Evolutionary conservation across 106 monocot genomes (phyloP).

Genomic region (Platanthera zijinensis): DNA sequence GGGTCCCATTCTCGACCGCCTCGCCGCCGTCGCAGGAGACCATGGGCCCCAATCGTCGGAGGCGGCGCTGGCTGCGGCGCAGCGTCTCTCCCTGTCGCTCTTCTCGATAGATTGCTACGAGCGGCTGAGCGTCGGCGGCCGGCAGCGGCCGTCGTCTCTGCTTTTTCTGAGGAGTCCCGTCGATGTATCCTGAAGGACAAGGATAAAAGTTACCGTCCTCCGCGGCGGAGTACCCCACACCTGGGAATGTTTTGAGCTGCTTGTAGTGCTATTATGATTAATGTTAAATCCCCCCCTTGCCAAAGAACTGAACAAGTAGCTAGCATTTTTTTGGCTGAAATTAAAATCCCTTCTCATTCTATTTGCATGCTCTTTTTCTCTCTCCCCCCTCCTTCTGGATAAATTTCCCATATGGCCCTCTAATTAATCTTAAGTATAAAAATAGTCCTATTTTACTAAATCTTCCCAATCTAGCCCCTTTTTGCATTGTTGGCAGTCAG

Average conservation of each 20-base stretch:
- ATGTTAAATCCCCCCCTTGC: background rate
- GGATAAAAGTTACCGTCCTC: background rate
- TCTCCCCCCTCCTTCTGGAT: too few species aligned
- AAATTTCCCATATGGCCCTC: too few species aligned
- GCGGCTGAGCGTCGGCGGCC: conserved; percentile 9
- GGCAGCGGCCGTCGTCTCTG: conserved; percentile 5
- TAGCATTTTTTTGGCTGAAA: too few species aligned
- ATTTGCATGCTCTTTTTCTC: too few species aligned
- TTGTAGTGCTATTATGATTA: background rate
- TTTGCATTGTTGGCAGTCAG: too few species aligned
- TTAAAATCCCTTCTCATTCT: too few species aligned
- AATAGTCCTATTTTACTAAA: too few species aligned
- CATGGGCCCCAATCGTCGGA: background rate
- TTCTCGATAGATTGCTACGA: conserved; percentile 28
- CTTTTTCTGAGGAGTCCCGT: conserved; percentile 14
- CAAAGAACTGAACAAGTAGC: too few species aligned
- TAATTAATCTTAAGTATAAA: too few species aligned
- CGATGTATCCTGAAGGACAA: conserved; percentile 12
- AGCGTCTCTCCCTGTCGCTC: conserved; percentile 6
- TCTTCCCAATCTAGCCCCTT: too few species aligned
- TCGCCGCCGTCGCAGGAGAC: background rate
- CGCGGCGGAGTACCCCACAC: background rate
- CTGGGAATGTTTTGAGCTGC: background rate
- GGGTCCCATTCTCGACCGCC: conserved; percentile 19
- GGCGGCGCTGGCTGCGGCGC: conserved; percentile 6